phyloP scores from a whole-genome alignment of 257 asterid genomes.

The Scutellaria galericulata region DNA sequence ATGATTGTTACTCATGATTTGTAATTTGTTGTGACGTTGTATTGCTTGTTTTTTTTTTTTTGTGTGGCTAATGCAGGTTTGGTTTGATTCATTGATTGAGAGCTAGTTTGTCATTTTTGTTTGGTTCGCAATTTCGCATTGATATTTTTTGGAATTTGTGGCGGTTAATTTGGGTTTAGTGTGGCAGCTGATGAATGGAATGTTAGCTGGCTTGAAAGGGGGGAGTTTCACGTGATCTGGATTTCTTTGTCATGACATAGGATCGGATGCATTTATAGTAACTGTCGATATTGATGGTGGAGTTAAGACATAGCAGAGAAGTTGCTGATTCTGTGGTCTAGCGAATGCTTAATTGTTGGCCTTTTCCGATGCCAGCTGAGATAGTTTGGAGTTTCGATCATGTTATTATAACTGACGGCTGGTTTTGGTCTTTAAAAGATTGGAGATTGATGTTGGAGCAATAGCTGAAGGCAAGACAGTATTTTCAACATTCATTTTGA shows the following conservation, averaged over 20 bases:
- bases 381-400: constrained; percentile 48
- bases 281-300: constrained; percentile 14
- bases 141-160: constrained; percentile 30
- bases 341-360: constrained; percentile 40
- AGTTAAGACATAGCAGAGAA: constrained; percentile 33
- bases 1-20: constrained; percentile 26
- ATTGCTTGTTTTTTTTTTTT: constrained; percentile 27
- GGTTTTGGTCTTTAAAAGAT: constrained; percentile 41
- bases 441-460: constrained; percentile 54
- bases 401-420: constrained; percentile 50
- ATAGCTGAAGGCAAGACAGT: constrained; percentile 38
- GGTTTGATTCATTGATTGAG: constrained; percentile 35
- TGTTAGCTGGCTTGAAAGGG: constrained; percentile 16
- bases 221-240: constrained; percentile 44
- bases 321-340: constrained; percentile 33
- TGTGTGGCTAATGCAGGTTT: constrained; percentile 60
- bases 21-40: constrained; percentile 32
- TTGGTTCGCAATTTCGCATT: constrained; percentile 32
- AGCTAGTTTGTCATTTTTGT: constrained; percentile 26
- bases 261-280: constrained; percentile 37
- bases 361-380: constrained; percentile 50
- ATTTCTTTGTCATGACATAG: constrained; percentile 30
- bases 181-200: constrained; percentile 38
- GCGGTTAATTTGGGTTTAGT: constrained; percentile 38
- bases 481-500: constrained; percentile 24